Evolutionary conservation across 805 yeast genomes (phyloP).

Genomic region (Cyberlindnera japonica): DNA sequence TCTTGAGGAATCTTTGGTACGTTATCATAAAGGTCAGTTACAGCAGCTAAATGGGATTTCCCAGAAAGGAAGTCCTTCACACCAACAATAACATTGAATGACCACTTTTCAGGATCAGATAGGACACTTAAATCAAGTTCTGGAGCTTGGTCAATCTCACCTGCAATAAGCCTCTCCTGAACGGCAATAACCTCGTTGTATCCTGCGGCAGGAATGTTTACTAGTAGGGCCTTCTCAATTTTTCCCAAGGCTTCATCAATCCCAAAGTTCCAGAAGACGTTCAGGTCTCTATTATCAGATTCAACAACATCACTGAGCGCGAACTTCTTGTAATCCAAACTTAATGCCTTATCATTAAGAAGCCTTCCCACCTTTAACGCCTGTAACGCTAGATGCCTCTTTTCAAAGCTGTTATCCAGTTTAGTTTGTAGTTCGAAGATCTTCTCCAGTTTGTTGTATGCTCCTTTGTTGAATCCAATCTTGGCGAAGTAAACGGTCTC

Average conservation of each 20-base stretch:
- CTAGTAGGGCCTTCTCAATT: slow-evolving; percentile 13
- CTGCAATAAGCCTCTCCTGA: slow-evolving; percentile 17
- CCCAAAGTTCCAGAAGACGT: slow-evolving; percentile 51
- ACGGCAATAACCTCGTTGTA: slow-evolving; percentile 16
- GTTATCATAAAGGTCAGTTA: slow-evolving; percentile 5
- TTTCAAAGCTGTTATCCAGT: slow-evolving; percentile 42
- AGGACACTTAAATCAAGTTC: slow-evolving; percentile 11
- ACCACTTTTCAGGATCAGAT: slow-evolving; percentile 23
- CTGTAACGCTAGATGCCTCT: slow-evolving; percentile 27
- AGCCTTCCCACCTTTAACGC: slow-evolving; percentile 28
- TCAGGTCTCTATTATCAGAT: slow-evolving; percentile 59
- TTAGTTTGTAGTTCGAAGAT: slow-evolving; percentile 58
- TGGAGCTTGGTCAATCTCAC: slow-evolving; percentile 4
- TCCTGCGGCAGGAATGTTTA: slow-evolving; percentile 10
- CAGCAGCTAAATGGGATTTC: neutral
- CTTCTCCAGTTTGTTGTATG: slow-evolving; percentile 65
- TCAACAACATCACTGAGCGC: slow-evolving; percentile 3
- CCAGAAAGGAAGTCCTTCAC: slow-evolving; percentile 12
- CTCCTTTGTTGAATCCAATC: slow-evolving; percentile 52
- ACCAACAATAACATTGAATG: slow-evolving; percentile 12
- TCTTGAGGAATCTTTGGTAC: slow-evolving; percentile 16
- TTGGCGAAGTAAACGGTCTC: slow-evolving; percentile 48
- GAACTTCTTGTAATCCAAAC: slow-evolving; percentile 31
- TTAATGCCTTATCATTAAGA: slow-evolving; percentile 27
- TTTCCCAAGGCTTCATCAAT: slow-evolving; percentile 28